phyloP scores from a whole-genome alignment of 2,329 filamentous ascomycete genomes.

The Colletotrichum tamarilloi region DNA sequence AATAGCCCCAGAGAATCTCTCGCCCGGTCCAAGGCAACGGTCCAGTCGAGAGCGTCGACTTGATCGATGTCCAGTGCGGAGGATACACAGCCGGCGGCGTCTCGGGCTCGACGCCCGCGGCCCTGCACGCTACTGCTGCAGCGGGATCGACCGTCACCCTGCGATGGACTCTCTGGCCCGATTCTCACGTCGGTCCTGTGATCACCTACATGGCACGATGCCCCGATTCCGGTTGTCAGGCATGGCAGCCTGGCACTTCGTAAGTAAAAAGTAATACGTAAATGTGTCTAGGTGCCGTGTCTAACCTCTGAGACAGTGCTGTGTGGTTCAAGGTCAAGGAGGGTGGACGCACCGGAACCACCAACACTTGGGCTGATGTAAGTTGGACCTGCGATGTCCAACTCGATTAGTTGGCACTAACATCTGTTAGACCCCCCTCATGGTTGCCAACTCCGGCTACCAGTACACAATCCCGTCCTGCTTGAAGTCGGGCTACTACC shows the following conservation, averaged over 20 bases:
- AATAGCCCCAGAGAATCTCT: constrained; percentile 53
- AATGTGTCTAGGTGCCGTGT: constrained; percentile 40
- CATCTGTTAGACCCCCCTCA: constrained; percentile 50
- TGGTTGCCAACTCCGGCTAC: constrained; percentile 55
- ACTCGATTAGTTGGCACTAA: neutral
- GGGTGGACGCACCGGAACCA: constrained; percentile 60
- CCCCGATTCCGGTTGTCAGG: constrained; percentile 61
- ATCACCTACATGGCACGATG: constrained; percentile 72
- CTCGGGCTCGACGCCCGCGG: constrained; percentile 61
- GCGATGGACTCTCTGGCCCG: constrained; percentile 64
- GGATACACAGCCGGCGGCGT: constrained; percentile 61
- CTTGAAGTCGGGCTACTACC: constrained; percentile 64
- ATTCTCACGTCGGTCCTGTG: constrained; percentile 63
- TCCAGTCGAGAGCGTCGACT: constrained; percentile 63
- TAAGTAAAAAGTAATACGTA: constrained; percentile 39
- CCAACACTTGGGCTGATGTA: constrained; percentile 59
- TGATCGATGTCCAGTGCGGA: constrained; percentile 67
- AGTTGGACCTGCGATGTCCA: constrained; percentile 25
- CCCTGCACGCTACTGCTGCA: constrained; percentile 62
- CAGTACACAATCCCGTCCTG: constrained; percentile 66
- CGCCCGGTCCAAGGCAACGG: constrained; percentile 68
- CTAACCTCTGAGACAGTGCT: constrained; percentile 39
- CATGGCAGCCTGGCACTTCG: constrained; percentile 55
- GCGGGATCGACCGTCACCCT: constrained; percentile 66
- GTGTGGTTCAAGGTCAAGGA: constrained; percentile 70